phyloP scores from a whole-genome alignment of 179 eudicot species.

The Kewa caespitosa region DNA sequence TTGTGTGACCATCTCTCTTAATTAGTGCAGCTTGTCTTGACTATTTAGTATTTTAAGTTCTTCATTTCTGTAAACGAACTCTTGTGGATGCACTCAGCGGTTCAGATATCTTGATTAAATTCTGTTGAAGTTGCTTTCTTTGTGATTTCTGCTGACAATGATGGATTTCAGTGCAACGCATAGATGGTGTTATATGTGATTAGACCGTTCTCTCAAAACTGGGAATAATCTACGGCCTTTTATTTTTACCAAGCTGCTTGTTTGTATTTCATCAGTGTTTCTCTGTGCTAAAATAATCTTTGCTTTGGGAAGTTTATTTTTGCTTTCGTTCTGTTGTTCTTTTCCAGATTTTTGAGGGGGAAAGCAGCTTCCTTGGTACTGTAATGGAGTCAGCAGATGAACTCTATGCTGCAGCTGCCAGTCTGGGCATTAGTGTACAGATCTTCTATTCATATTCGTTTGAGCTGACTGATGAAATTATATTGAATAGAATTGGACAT shows the following conservation, averaged over 20 bases:
- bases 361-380: conserved; percentile 57
- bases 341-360: conserved; percentile 87
- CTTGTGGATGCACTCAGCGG: background rate
- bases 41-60: background rate
- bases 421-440: conserved; percentile 77
- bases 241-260: background rate
- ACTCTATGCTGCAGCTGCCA: conserved; percentile 91
- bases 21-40: background rate
- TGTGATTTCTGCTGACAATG: background rate
- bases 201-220: background rate
- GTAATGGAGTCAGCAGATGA: conserved; percentile 90
- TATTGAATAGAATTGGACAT: conserved; percentile 56
- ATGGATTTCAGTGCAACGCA: background rate
- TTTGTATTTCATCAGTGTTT: background rate
- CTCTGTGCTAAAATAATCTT: conserved; percentile 9
- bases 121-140: background rate
- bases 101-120: background rate
- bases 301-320: conserved; percentile 4
- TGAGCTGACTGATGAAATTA: conserved; percentile 80
- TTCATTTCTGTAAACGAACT: background rate
- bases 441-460: conserved; percentile 68
- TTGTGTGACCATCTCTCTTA: background rate
- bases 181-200: conserved; percentile 1
- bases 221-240: background rate
- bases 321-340: background rate